Conservation (phyloP, 2,329 filamentous ascomycete species). For the Penicillium sp. region DNA sequence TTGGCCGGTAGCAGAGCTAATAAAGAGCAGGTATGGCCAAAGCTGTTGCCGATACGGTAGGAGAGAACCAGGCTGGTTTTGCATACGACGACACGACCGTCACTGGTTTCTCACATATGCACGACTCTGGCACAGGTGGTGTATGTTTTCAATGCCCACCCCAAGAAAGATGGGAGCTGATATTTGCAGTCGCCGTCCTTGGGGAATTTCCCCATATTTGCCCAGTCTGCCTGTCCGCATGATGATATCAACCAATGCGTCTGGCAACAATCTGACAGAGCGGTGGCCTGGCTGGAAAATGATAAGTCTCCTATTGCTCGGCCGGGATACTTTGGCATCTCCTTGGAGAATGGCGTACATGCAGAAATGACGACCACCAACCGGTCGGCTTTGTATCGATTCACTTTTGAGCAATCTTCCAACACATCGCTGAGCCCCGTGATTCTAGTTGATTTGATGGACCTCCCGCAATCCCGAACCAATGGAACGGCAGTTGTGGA, state of each 20-base stretch:
- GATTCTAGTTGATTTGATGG: slow-evolving; percentile 65
- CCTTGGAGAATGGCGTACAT: slow-evolving; percentile 56
- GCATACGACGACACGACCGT: slow-evolving; percentile 52
- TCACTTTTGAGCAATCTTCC: slow-evolving; percentile 53
- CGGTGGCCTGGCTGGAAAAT: slow-evolving; percentile 43
- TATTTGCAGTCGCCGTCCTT: slow-evolving; percentile 55
- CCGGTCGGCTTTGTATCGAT: slow-evolving; percentile 66
- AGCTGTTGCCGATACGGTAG: slow-evolving; percentile 55
- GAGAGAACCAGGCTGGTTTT: slow-evolving; percentile 59
- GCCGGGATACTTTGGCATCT: slow-evolving; percentile 67
- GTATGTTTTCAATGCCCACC: slow-evolving; percentile 21
- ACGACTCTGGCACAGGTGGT: slow-evolving; percentile 55
- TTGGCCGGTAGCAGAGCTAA: not conserved
- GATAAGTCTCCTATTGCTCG: slow-evolving; percentile 55
- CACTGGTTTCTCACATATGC: slow-evolving; percentile 55
- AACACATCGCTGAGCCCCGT: slow-evolving; percentile 52
- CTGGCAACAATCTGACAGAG: slow-evolving; percentile 57
- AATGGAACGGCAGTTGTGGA: slow-evolving; percentile 60
- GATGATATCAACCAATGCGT: slow-evolving; percentile 63
- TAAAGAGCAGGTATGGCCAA: slow-evolving; percentile 51
- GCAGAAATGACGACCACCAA: slow-evolving; percentile 69
- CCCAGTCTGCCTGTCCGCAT: slow-evolving; percentile 61
- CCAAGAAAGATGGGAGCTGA: not conserved
- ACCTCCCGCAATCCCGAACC: slow-evolving; percentile 61
- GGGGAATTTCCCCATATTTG: slow-evolving; percentile 73